Percentiles rank a stretch among this genome's conserved stretches.
These are phyloP conservation scores for Prunus mongolica DNA, from an alignment of 306 rosid species.

Conservation along the genomic window DNA sequence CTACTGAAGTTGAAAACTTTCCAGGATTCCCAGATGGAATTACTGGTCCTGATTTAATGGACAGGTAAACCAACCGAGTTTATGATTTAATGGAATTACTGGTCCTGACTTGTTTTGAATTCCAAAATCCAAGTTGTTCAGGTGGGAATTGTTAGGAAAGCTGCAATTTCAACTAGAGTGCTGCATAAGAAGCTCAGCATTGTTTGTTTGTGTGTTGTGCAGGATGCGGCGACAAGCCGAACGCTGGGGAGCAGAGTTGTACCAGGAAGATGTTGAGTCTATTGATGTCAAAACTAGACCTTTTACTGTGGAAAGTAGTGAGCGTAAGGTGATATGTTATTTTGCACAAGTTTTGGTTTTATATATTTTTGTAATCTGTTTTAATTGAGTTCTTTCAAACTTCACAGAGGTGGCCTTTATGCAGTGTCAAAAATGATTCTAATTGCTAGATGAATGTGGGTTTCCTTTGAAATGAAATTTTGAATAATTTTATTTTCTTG, in stretches of 20 bases:
- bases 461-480: too few relatives aligned
- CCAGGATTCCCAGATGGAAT: slow-evolving; percentile 97
- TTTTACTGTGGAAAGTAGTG: slow-evolving; percentile 84
- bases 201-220: slow-evolving; percentile 10
- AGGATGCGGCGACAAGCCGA: slow-evolving; percentile 76
- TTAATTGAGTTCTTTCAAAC: not conserved
- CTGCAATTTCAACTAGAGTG: slow-evolving; percentile 1
- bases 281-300: slow-evolving; percentile 70
- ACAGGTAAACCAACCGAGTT: slow-evolving; percentile 44
- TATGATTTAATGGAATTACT: not conserved
- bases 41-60: slow-evolving; percentile 96
- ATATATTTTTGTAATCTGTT: not conserved
- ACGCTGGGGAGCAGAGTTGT: slow-evolving; percentile 94
- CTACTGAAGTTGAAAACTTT: slow-evolving; percentile 93
- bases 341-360: slow-evolving; percentile 20
- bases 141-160: not conserved
- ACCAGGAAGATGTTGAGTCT: slow-evolving; percentile 88
- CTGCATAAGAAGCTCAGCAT: slow-evolving; percentile 7
- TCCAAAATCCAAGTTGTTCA: not conserved
- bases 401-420: not conserved
- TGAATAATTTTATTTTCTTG: not conserved
- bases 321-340: slow-evolving; percentile 78
- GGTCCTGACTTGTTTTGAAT: not conserved
- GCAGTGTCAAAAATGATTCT: not conserved
- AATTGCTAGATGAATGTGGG: not conserved